Evolutionary conservation across 768 basidiomycete genomes (phyloP).

Genomic region (Tricholoma sp.): DNA sequence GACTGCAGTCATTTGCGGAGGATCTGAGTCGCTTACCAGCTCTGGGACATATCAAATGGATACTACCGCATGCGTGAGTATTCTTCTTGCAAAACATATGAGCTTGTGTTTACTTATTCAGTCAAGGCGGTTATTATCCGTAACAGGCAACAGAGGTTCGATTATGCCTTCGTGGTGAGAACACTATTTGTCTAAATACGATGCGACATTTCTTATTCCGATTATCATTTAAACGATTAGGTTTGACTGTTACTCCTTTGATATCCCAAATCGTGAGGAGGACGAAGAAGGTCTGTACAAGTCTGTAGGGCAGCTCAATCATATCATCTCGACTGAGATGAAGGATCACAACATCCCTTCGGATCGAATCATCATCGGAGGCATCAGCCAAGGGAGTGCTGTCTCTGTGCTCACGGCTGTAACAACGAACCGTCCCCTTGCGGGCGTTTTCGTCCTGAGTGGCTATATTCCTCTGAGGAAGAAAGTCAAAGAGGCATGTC

Average conservation of each 20-base stretch:
- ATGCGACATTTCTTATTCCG: neutral
- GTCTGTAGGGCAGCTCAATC: constrained; percentile 45
- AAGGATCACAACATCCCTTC: constrained; percentile 47
- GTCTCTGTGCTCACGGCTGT: constrained; percentile 54
- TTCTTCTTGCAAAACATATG: constrained; percentile 4
- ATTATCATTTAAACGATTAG: constrained; percentile 16
- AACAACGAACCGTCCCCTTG: constrained; percentile 44
- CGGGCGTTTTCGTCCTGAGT: constrained; percentile 54
- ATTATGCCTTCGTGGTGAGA: constrained; percentile 48
- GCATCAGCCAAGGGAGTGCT: constrained; percentile 68
- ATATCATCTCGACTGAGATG: constrained; percentile 55
- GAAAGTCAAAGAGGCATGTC: constrained; percentile 44
- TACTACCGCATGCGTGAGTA: constrained; percentile 54
- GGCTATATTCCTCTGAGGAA: constrained; percentile 56
- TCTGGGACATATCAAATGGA: constrained; percentile 61
- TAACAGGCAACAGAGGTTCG: constrained; percentile 52
- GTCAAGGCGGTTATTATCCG: constrained; percentile 29
- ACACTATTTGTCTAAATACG: neutral
- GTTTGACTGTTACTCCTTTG: constrained; percentile 55
- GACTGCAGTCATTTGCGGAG: constrained; percentile 51
- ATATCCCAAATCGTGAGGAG: constrained; percentile 39
- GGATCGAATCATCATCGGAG: constrained; percentile 63
- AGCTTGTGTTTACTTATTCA: neutral
- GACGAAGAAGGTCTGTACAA: constrained; percentile 52
- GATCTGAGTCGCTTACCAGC: constrained; percentile 33